A percentile compares a stretch with the other conserved stretches of the same genome.
These are phyloP conservation scores for Evernia prunastri DNA, from an alignment of 495 filamentous ascomycete species.

Conservation along the genomic window DNA sequence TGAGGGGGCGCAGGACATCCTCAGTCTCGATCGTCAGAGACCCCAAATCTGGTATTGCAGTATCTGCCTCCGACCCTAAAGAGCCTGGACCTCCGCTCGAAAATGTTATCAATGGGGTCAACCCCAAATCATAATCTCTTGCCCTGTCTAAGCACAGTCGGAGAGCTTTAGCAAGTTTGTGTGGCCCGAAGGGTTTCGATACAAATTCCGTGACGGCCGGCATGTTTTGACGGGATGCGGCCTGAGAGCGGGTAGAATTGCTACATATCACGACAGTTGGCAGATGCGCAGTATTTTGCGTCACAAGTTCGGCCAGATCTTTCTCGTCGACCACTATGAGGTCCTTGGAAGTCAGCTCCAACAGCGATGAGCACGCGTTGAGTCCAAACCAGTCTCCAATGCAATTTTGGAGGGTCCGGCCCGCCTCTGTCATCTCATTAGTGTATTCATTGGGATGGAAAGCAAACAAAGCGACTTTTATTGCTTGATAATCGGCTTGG, in stretches of 20 bases:
- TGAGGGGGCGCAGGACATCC: conserved; percentile 14
- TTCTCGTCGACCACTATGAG: conserved; percentile 40
- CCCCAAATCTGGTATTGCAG: conserved; percentile 18
- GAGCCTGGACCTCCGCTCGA: conserved; percentile 4
- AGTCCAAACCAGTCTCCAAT: conserved; percentile 44
- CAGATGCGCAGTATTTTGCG: background rate
- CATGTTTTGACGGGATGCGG: conserved; percentile 4
- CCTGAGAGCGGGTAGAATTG: conserved; percentile 21
- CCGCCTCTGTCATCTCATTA: conserved; percentile 9
- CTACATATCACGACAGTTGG: conserved; percentile 25
- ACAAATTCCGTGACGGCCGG: conserved; percentile 38
- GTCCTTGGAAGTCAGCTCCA: conserved; percentile 11
- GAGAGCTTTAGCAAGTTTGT: conserved; percentile 56
- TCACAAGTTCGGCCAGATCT: conserved; percentile 13
- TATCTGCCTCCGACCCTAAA: conserved; percentile 15
- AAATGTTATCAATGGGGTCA: conserved; percentile 3
- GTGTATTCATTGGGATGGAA: conserved; percentile 13
- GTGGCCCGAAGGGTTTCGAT: conserved; percentile 53
- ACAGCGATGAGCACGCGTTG: conserved; percentile 17
- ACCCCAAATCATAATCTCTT: conserved; percentile 9
- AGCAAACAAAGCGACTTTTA: conserved; percentile 31
- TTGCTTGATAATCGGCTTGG: conserved; percentile 12
- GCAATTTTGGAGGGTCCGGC: conserved; percentile 28
- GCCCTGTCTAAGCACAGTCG: conserved; percentile 31
- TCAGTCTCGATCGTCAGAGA: conserved; percentile 21